Conservation (phyloP, 345 rosid species). For the Erucastrum elatum region DNA sequence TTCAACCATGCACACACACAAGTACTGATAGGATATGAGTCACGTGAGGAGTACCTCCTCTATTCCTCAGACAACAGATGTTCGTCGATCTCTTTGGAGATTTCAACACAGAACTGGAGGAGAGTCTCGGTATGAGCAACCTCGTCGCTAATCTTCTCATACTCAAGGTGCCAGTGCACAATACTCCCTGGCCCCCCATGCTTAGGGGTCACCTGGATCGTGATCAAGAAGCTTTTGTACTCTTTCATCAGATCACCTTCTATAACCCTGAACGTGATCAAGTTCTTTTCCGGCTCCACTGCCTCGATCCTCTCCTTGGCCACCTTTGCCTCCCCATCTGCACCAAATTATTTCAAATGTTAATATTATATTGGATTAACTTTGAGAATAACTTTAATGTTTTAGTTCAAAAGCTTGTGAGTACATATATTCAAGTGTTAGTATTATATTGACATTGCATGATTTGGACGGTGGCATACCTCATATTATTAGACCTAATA, state of each 20-base stretch:
- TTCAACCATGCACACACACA: neutral
- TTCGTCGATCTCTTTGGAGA: constrained; percentile 32
- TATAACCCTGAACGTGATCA: constrained; percentile 6
- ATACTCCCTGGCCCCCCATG: constrained; percentile 25
- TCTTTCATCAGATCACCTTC: neutral
- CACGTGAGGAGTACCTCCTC: neutral
- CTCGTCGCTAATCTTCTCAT: constrained; percentile 4
- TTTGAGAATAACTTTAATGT: neutral
- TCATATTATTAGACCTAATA: neutral
- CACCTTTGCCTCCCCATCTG: constrained; percentile 25
- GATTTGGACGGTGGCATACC: neutral
- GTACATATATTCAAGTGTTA: neutral
- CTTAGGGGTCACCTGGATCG: constrained; percentile 28
- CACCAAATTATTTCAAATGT: neutral
- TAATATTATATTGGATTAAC: neutral
- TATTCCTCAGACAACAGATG: constrained; percentile 30
- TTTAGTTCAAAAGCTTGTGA: neutral
- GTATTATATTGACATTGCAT: neutral
- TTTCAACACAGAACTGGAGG: constrained; percentile 13
- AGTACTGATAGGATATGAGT: neutral
- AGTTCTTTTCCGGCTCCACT: constrained; percentile 21
- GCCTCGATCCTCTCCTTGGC: constrained; percentile 21
- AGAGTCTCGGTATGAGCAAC: neutral
- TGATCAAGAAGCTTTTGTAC: constrained; percentile 1
- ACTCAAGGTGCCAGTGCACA: constrained; percentile 39